Evolutionary conservation across 768 basidiomycete genomes (phyloP).

Genomic region (Saitozyma podzolica): DNA sequence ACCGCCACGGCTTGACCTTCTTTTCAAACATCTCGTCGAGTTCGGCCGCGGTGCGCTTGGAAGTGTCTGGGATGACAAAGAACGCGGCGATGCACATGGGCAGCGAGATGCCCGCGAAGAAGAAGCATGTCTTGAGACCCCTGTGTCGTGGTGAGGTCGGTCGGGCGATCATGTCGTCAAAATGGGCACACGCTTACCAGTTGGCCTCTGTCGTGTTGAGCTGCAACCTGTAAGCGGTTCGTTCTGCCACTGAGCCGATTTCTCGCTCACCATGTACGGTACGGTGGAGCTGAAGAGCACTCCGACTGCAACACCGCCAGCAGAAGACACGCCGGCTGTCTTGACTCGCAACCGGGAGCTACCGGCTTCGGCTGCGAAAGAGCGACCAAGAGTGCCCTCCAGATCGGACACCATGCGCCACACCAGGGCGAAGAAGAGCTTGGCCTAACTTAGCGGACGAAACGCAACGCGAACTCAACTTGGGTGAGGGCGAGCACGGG

Average conservation of each 20-base stretch:
- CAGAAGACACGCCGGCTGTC: constrained; percentile 35
- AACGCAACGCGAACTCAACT: too few species aligned
- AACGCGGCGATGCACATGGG: constrained; percentile 28
- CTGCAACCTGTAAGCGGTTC: too few species aligned
- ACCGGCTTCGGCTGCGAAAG: constrained; percentile 29
- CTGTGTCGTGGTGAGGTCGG: constrained; percentile 1
- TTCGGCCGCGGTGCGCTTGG: constrained; percentile 28
- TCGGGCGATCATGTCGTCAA: too few species aligned
- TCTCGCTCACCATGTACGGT: constrained; percentile 30
- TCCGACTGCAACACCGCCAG: constrained; percentile 30
- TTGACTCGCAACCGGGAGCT: constrained; percentile 36
- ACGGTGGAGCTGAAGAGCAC: constrained; percentile 29
- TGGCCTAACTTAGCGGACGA: background rate
- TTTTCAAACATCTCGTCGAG: constrained; percentile 41
- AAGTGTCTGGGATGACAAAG: constrained; percentile 30
- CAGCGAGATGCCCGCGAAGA: constrained; percentile 33
- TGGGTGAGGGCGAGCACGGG: too few species aligned
- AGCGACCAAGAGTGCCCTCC: constrained; percentile 32
- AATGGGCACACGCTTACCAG: background rate
- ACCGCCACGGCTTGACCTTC: constrained; percentile 37
- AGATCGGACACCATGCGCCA: constrained; percentile 31
- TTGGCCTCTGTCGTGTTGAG: constrained; percentile 33
- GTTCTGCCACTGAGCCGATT: too few species aligned
- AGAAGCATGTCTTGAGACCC: constrained; percentile 38
- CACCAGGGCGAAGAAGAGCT: constrained; percentile 36